Base-by-base conservation (phyloP, 495 filamentous ascomycete species). In the Gamarada debralockiae region DNA sequence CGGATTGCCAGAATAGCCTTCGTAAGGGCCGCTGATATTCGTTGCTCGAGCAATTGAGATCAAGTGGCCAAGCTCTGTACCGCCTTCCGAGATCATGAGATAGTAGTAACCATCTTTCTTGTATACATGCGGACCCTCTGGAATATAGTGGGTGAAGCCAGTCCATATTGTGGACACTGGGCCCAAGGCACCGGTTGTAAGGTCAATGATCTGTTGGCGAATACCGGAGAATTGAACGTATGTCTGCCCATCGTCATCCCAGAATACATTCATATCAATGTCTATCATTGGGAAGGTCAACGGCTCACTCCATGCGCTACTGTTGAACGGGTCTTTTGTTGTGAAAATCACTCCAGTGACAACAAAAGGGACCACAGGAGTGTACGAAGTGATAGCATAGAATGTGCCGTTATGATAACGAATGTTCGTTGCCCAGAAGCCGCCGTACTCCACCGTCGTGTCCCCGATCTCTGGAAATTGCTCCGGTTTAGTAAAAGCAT, bases 51-150 rank as follows among this genome's bases (percentile, higher is more conserved):
- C 77, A 67, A 79, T 82, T 42, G 59, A 79, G 56, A 70, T 73
- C 60, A 71, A 69, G 58, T 84, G 82, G 20, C 70, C 67, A 13
- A 81, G 61, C 3, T 71, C 78, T 0, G 83, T 86, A 15, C 83
- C 84, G 0, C 82, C 83, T 69, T 88, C 83, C 0, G 83, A 83
- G 6, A 80, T 81, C 49, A 89, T 72, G 27, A 89, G 72, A 55
- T 87, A 89, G 60, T 84, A 86, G 63, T 77, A 86, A 0, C 71
- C 78, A 46, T 80, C 80, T 20, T 81, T 79, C 48, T 76, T 77
- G 63, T 83, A 85, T 27, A 87, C 68, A 48, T 86, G 84, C 1
- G 84, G 83, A 5, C 82, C 84, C 65, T 86, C 84, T 0, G 82
- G 77, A 3, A 72, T 73, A 0, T 72, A 65, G 0, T 74, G 76